Evolutionary conservation across 192 early-diverging fungal genomes (phyloP).

Genomic region (Lobosporangium transversale): DNA sequence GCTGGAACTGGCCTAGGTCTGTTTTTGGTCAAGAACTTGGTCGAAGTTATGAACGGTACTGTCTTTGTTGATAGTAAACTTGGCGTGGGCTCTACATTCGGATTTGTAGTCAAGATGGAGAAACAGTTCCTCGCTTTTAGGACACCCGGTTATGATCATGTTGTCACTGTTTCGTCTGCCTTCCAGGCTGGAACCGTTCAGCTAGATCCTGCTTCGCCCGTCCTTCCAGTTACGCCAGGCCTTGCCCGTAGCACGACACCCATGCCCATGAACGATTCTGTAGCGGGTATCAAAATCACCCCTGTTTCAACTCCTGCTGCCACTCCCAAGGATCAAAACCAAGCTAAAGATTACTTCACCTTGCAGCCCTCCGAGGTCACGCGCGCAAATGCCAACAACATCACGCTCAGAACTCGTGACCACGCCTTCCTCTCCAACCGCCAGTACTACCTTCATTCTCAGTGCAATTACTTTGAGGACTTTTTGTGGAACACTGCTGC

Average conservation of each 20-base stretch:
- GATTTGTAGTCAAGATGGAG: conserved; percentile 52
- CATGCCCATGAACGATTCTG: not conserved
- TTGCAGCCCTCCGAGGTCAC: conserved; percentile 39
- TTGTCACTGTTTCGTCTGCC: conserved; percentile 48
- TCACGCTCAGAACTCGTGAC: conserved; percentile 44
- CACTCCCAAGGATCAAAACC: conserved; percentile 14
- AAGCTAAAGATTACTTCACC: conserved; percentile 42
- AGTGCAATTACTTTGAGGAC: conserved; percentile 47
- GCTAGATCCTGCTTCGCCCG: conserved; percentile 21
- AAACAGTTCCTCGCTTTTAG: conserved; percentile 51
- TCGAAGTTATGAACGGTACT: conserved; percentile 45
- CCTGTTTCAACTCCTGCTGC: conserved; percentile 13
- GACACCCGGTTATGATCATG: conserved; percentile 48
- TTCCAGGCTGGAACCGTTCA: conserved; percentile 15
- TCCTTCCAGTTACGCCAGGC: conserved; percentile 42
- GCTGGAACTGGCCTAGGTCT: conserved; percentile 46
- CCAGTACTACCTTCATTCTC: conserved; percentile 45
- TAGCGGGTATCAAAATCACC: not conserved
- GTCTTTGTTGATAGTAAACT: conserved; percentile 44
- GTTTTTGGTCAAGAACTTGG: conserved; percentile 47
- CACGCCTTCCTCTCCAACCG: conserved; percentile 49
- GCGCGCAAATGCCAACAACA: conserved; percentile 53
- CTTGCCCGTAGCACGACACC: conserved; percentile 47
- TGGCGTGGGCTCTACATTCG: conserved; percentile 49
- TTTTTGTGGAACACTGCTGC: conserved; percentile 50